phyloP scores from a whole-genome alignment of 2,329 filamentous ascomycete genomes.

The Paraconiothyrium sp. region DNA sequence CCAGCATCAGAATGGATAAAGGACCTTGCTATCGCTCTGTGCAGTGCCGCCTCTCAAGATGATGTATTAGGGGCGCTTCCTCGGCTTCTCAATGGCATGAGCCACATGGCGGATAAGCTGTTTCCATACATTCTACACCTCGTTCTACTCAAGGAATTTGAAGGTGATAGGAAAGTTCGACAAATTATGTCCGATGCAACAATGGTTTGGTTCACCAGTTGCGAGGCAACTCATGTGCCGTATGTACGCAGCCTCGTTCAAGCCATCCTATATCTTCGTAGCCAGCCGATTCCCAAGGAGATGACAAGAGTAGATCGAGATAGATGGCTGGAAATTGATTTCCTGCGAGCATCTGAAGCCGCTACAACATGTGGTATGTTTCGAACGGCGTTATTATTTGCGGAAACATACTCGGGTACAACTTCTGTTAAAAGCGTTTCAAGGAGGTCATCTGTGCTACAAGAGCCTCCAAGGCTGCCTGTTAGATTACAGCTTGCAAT shows the following conservation, averaged over 20 bases:
- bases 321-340: slow-evolving; percentile 87
- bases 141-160: slow-evolving; percentile 74
- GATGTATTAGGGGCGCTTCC: slow-evolving; percentile 75
- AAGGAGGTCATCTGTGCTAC: slow-evolving; percentile 68
- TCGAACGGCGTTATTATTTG: slow-evolving; percentile 84
- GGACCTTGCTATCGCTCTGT: slow-evolving; percentile 68
- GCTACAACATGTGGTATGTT: slow-evolving; percentile 84
- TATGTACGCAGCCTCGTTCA: slow-evolving; percentile 80
- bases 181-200: slow-evolving; percentile 69
- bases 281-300: slow-evolving; percentile 78
- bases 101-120: slow-evolving; percentile 74
- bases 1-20: slow-evolving; percentile 65
- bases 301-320: slow-evolving; percentile 79
- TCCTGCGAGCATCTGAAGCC: slow-evolving; percentile 72
- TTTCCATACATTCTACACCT: slow-evolving; percentile 89
- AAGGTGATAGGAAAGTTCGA: slow-evolving; percentile 68
- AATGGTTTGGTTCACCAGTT: slow-evolving; percentile 68
- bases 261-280: slow-evolving; percentile 86
- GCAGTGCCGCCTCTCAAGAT: slow-evolving; percentile 62
- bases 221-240: slow-evolving; percentile 59
- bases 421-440: slow-evolving; percentile 58
- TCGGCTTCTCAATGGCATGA: slow-evolving; percentile 71
- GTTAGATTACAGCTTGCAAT: slow-evolving; percentile 79
- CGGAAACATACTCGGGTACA: slow-evolving; percentile 75
- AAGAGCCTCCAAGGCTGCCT: slow-evolving; percentile 59